Conservation (phyloP, 371 early-diverging fungal species). For the Mucor irregularis region DNA sequence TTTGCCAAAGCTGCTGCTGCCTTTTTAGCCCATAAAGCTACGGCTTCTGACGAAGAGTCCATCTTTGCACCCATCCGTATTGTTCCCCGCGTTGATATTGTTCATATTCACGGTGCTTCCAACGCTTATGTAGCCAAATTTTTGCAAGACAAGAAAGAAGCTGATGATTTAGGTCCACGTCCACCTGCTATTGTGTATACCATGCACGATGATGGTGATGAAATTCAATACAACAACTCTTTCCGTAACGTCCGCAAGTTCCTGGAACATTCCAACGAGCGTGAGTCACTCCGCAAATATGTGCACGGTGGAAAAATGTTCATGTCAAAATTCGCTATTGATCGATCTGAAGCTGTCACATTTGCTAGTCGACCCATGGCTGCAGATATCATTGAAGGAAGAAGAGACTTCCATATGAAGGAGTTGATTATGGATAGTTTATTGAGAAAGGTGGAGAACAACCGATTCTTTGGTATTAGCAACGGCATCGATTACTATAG, state of each 20-base stretch:
- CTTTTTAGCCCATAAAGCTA: slow-evolving; percentile 55
- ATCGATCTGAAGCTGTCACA: slow-evolving; percentile 58
- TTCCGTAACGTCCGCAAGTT: slow-evolving; percentile 58
- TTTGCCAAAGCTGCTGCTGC: slow-evolving; percentile 65
- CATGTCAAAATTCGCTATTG: slow-evolving; percentile 60
- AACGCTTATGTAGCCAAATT: slow-evolving; percentile 61
- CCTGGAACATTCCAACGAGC: slow-evolving; percentile 21
- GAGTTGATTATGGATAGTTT: slow-evolving; percentile 63
- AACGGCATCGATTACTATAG: slow-evolving; percentile 59
- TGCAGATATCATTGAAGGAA: slow-evolving; percentile 60
- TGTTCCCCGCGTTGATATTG: slow-evolving; percentile 49
- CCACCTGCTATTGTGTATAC: slow-evolving; percentile 67
- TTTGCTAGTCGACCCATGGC: slow-evolving; percentile 59
- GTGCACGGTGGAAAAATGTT: slow-evolving; percentile 58
- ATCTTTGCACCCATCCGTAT: slow-evolving; percentile 49
- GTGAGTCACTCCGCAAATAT: slow-evolving; percentile 35
- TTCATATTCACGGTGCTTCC: slow-evolving; percentile 67
- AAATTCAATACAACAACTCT: slow-evolving; percentile 58
- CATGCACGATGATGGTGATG: slow-evolving; percentile 63
- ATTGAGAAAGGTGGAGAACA: slow-evolving; percentile 49
- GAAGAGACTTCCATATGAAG: slow-evolving; percentile 58
- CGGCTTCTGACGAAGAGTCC: slow-evolving; percentile 53
- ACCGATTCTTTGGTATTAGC: slow-evolving; percentile 60
- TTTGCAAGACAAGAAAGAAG: slow-evolving; percentile 41
- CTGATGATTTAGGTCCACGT: slow-evolving; percentile 36